phyloP scores from a whole-genome alignment of 495 filamentous ascomycete species.

The Hamigera avellanea region DNA sequence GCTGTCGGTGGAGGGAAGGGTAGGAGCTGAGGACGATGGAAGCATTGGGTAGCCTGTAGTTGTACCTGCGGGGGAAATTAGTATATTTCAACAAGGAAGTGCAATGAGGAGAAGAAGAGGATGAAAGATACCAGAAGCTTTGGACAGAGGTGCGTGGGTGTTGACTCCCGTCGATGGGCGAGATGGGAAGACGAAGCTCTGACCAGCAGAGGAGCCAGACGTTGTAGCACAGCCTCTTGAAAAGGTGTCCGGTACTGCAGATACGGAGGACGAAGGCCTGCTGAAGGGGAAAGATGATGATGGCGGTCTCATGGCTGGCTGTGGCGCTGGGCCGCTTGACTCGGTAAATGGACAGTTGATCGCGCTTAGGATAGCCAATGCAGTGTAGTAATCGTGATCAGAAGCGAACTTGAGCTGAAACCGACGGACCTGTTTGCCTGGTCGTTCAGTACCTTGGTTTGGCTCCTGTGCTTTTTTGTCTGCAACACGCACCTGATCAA shows the following conservation, averaged over 20 bases:
- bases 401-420: slow-evolving; percentile 33
- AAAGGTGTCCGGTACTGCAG: background rate
- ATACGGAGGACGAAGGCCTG: slow-evolving; percentile 3
- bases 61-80: background rate
- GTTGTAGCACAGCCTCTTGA: background rate
- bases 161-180: too few relatives aligned
- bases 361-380: slow-evolving; percentile 24
- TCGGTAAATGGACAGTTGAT: slow-evolving; percentile 32
- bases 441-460: too few relatives aligned
- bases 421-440: slow-evolving; percentile 20
- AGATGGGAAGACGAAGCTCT: too few relatives aligned
- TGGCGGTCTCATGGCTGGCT: slow-evolving; percentile 8
- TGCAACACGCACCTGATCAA: slow-evolving; percentile 9
- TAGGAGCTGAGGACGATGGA: background rate
- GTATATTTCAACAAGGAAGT: too few relatives aligned
- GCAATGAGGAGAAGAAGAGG: too few relatives aligned
- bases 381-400: slow-evolving; percentile 26
- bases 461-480: background rate
- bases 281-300: slow-evolving; percentile 22
- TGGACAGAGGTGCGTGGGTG: too few relatives aligned
- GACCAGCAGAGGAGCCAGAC: background rate
- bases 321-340: slow-evolving; percentile 11
- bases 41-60: background rate
- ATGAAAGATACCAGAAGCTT: too few relatives aligned
- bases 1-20: background rate